phyloP scores from a whole-genome alignment of 192 early-diverging fungal species.

The Dimargaris xerosporica region DNA sequence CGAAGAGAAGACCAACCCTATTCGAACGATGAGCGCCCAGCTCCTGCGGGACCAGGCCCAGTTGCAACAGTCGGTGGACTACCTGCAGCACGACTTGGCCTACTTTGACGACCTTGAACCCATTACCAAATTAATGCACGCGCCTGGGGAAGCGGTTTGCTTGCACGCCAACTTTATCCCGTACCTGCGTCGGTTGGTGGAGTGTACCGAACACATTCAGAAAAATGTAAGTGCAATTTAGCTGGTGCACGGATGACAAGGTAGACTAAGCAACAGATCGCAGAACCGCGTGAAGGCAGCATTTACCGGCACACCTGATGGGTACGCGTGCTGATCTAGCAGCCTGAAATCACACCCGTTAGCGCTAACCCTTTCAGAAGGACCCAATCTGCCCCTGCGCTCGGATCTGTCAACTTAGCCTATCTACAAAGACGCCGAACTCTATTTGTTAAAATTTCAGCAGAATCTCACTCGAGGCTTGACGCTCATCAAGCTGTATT shows the following conservation, averaged over 20 bases:
- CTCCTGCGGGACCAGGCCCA: constrained; percentile 44
- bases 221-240: constrained; percentile 44
- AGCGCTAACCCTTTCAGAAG: too few relatives aligned
- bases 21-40: constrained; percentile 68
- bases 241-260: too few relatives aligned
- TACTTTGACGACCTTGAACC: constrained; percentile 81
- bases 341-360: too few relatives aligned
- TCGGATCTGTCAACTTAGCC: too few relatives aligned
- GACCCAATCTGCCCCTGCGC: too few relatives aligned
- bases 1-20: constrained; percentile 50
- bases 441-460: constrained; percentile 84
- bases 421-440: constrained; percentile 70
- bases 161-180: constrained; percentile 63
- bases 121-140: constrained; percentile 57
- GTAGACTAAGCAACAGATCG: too few relatives aligned
- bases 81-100: constrained; percentile 40
- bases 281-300: too few relatives aligned
- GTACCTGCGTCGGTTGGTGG: constrained; percentile 59
- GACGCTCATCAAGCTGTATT: constrained; percentile 83
- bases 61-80: constrained; percentile 24
- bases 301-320: too few relatives aligned
- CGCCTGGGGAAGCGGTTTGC: constrained; percentile 75
- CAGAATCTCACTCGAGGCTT: constrained; percentile 92
- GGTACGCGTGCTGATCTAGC: too few relatives aligned
- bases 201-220: constrained; percentile 62